phyloP scores from a whole-genome alignment of 1,284 basidiomycete genomes.

The Pyrrhoderma noxium region DNA sequence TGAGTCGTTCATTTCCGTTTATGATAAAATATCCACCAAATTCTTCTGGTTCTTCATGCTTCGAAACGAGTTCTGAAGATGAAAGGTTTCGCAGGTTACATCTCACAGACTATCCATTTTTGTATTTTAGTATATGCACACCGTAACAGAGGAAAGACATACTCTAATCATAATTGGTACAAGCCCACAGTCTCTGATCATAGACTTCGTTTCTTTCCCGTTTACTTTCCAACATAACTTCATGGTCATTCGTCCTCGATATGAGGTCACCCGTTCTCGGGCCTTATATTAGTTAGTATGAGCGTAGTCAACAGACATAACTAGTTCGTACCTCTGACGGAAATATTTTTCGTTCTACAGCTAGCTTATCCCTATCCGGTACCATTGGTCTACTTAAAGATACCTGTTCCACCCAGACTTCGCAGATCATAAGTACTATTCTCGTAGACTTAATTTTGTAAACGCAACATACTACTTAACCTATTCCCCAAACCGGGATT shows the following conservation, averaged over 20 bases:
- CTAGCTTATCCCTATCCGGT: slow-evolving; percentile 71
- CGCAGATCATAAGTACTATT: slow-evolving; percentile 12
- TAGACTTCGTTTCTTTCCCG: slow-evolving; percentile 55
- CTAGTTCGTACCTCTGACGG: slow-evolving; percentile 70
- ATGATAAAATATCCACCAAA: slow-evolving; percentile 99
- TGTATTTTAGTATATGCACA: slow-evolving; percentile 2
- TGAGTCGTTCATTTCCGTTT: slow-evolving; percentile 98
- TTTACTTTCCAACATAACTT: slow-evolving; percentile 83
- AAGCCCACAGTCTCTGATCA: slow-evolving; percentile 84
- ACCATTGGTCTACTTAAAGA: slow-evolving; percentile 84
- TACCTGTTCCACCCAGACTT: slow-evolving; percentile 89
- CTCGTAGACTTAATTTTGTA: not conserved
- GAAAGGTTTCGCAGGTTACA: slow-evolving; percentile 88
- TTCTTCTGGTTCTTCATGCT: slow-evolving; percentile 96
- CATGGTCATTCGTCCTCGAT: slow-evolving; percentile 87
- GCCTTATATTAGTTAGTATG: slow-evolving; percentile 43
- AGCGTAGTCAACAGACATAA: slow-evolving; percentile 1
- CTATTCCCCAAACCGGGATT: slow-evolving; percentile 69
- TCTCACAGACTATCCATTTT: slow-evolving; percentile 65
- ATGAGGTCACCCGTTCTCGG: slow-evolving; percentile 87
- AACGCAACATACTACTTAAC: slow-evolving; percentile 61
- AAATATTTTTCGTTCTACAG: slow-evolving; percentile 71
- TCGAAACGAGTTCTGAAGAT: slow-evolving; percentile 80
- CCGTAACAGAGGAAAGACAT: slow-evolving; percentile 30
- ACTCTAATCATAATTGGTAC: slow-evolving; percentile 97